Evolutionary conservation across 139 green algal species (phyloP).

Genomic region (Chlorella vulgaris): DNA sequence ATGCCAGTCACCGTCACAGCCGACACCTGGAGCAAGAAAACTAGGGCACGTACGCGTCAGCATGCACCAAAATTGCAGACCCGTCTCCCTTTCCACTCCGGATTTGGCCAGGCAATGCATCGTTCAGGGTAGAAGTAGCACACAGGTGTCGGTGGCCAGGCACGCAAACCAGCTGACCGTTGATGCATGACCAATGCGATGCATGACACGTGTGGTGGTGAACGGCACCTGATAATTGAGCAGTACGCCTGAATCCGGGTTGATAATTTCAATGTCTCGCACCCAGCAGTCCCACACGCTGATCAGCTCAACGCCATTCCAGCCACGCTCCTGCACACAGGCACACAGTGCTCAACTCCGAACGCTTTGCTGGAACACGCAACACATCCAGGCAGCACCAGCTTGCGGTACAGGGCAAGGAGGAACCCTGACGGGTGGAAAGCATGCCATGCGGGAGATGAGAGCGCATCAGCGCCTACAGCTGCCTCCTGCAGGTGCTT

Average conservation of each 20-base stretch:
- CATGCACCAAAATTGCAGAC: not conserved
- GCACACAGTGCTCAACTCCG: not conserved
- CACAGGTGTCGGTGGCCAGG: no score
- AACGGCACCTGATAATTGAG: not conserved
- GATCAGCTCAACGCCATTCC: slow-evolving; percentile 12
- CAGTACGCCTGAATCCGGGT: not conserved
- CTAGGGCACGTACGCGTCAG: not conserved
- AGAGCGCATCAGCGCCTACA: no score
- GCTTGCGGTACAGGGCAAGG: no score
- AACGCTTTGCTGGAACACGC: not conserved
- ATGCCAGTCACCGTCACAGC: not conserved
- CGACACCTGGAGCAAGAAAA: not conserved
- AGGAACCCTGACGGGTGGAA: not conserved
- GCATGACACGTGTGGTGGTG: no score
- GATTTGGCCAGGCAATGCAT: no score
- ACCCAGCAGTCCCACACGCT: not conserved
- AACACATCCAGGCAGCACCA: no score
- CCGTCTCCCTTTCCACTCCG: not conserved
- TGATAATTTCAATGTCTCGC: not conserved
- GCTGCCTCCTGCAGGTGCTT: no score
- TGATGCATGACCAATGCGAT: not conserved
- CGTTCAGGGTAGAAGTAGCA: no score
- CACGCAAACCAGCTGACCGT: not conserved
- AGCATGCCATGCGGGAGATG: no score
- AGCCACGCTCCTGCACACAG: not conserved